Conservation (phyloP, 257 asterid genomes). For the Solanum habrochaites region DNA sequence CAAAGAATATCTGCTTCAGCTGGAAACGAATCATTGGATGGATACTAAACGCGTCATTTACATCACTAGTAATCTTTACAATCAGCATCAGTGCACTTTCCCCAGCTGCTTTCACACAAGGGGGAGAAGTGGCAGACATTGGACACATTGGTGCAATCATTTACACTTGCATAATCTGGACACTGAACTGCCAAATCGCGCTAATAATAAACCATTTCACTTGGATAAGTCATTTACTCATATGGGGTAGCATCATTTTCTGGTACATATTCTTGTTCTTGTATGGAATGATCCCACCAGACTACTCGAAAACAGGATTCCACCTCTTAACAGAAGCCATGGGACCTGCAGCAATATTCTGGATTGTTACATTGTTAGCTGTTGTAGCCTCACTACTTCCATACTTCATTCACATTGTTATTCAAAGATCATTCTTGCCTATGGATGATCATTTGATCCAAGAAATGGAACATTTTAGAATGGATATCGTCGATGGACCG, state of each 20-base stretch:
- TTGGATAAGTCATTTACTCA: constrained; percentile 74
- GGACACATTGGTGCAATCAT: constrained; percentile 70
- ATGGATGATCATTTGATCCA: constrained; percentile 93
- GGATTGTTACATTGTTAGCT: constrained; percentile 69
- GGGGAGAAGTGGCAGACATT: constrained; percentile 86
- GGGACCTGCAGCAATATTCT: constrained; percentile 74
- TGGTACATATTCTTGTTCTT: constrained; percentile 76
- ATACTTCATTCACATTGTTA: constrained; percentile 63
- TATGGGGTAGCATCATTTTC: constrained; percentile 52
- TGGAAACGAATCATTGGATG: constrained; percentile 86
- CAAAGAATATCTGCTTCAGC: constrained; percentile 73
- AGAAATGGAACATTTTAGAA: constrained; percentile 72
- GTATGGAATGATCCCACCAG: constrained; percentile 40
- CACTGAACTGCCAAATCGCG: constrained; percentile 80
- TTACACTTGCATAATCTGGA: constrained; percentile 89
- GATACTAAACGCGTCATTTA: constrained; percentile 79
- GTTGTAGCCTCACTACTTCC: constrained; percentile 64
- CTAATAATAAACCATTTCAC: constrained; percentile 88
- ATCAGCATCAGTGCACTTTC: constrained; percentile 55
- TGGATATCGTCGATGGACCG: constrained; percentile 62
- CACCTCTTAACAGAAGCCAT: constrained; percentile 49
- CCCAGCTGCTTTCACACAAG: constrained; percentile 70
- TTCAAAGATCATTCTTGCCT: constrained; percentile 66
- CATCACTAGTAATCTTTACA: constrained; percentile 67
- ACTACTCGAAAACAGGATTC: constrained; percentile 34